Percentiles rank a stretch among this genome's conserved stretches.
Conservation (phyloP, 345 rosid species). For the Melaleuca alternifolia region DNA sequence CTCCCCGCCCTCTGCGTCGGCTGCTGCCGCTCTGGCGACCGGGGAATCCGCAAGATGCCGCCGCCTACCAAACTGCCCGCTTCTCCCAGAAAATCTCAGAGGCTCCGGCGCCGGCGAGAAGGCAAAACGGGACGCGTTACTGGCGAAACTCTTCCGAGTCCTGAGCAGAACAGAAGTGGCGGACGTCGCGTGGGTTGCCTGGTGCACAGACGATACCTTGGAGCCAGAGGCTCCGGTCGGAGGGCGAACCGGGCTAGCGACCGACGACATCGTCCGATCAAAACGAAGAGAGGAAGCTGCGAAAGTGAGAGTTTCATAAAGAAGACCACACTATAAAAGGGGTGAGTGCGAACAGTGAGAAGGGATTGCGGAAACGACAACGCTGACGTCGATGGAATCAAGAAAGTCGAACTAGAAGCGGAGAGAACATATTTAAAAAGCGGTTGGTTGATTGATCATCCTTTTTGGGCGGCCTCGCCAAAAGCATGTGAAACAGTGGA, state of each 20-base stretch:
- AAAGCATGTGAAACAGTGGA: neutral
- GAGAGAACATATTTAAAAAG: neutral
- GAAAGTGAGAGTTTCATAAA: neutral
- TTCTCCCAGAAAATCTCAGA: constrained; percentile 11
- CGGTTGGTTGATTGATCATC: neutral
- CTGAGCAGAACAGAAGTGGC: neutral
- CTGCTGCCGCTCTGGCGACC: constrained; percentile 25
- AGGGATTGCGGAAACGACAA: neutral
- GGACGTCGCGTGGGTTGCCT: constrained; percentile 5
- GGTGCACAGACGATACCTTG: constrained; percentile 19
- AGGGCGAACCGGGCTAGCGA: constrained; percentile 7
- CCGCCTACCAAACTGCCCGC: constrained; percentile 5
- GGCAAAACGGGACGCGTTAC: constrained; percentile 4
- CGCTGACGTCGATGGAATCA: neutral
- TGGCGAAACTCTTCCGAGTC: constrained; percentile 4
- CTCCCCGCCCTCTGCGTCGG: constrained; percentile 30
- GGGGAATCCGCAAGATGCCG: constrained; percentile 7
- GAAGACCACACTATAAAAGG: neutral
- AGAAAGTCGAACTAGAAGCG: neutral
- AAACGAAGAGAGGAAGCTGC: neutral
- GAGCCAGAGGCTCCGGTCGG: neutral
- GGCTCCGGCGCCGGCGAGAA: constrained; percentile 18
- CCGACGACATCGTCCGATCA: neutral
- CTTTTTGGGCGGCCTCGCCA: neutral
- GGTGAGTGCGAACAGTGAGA: too few relatives aligned